Evolutionary conservation across 192 early-diverging fungal genomes (phyloP).

Genomic region (Coemansia umbellata): DNA sequence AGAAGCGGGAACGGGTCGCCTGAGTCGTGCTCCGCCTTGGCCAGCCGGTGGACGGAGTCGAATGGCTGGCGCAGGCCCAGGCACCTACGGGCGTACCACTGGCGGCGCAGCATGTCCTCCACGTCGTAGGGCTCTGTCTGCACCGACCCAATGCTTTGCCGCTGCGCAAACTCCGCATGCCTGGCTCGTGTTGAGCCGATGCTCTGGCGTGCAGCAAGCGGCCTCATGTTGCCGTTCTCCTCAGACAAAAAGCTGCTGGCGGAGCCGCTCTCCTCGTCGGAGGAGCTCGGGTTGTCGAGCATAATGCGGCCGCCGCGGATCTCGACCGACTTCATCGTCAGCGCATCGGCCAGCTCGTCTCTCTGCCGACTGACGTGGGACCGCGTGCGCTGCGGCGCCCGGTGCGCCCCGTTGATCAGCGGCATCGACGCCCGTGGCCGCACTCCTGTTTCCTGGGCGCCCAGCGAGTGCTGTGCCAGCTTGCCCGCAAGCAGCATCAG

Average conservation of each 20-base stretch:
- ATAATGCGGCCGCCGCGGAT: slow-evolving; percentile 48
- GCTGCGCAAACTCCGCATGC: too few relatives aligned
- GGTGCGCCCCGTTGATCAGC: slow-evolving; percentile 16
- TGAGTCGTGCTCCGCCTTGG: slow-evolving; percentile 29
- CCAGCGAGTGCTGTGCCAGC: not conserved
- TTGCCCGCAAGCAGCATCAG: not conserved
- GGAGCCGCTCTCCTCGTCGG: not conserved
- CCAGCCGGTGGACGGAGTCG: slow-evolving; percentile 34
- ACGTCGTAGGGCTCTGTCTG: too few relatives aligned
- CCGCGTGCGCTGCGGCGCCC: slow-evolving; percentile 31
- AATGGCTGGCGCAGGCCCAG: slow-evolving; percentile 38
- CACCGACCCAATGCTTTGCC: slow-evolving; percentile 12
- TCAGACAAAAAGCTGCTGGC: not conserved
- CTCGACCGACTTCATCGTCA: slow-evolving; percentile 52
- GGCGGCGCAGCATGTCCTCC: slow-evolving; percentile 39
- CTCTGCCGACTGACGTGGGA: slow-evolving; percentile 20
- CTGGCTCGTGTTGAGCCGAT: too few relatives aligned
- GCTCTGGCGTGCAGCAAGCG: not conserved
- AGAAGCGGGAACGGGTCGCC: slow-evolving; percentile 28
- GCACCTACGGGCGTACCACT: slow-evolving; percentile 43
- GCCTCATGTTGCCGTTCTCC: not conserved
- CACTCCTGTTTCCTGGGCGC: slow-evolving; percentile 21
- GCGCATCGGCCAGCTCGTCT: slow-evolving; percentile 40
- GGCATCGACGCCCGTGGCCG: slow-evolving; percentile 50
- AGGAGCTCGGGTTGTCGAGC: slow-evolving; percentile 41